These are phyloP conservation scores for Coemansia interrupta DNA, from an alignment of 192 early-diverging fungal genomes.

Conservation along the genomic window DNA sequence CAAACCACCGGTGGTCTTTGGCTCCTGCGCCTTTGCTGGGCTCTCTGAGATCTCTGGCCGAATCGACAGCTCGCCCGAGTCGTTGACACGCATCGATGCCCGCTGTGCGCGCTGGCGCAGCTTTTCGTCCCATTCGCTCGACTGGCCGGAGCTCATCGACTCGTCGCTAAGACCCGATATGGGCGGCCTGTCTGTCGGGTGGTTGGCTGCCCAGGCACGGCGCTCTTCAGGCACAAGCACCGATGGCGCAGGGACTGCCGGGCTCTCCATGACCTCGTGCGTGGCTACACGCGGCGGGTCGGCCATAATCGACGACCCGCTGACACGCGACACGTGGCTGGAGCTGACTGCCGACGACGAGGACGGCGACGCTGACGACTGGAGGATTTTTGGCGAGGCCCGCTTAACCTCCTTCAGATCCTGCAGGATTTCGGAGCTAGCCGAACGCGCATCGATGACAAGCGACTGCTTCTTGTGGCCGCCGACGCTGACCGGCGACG, in stretches of 20 bases:
- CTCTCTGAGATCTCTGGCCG: constrained; percentile 21
- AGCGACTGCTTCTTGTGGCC: constrained; percentile 49
- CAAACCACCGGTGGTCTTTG: constrained; percentile 42
- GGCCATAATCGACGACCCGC: not conserved
- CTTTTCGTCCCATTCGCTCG: constrained; percentile 26
- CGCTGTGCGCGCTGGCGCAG: constrained; percentile 27
- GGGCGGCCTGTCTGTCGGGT: constrained; percentile 33
- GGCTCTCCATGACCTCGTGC: constrained; percentile 32
- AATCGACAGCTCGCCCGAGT: not conserved
- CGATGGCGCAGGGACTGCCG: constrained; percentile 5
- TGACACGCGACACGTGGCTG: not conserved
- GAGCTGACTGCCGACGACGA: constrained; percentile 1
- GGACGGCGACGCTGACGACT: not conserved
- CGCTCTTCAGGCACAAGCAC: constrained; percentile 16
- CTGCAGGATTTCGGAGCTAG: constrained; percentile 35
- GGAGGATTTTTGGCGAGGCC: constrained; percentile 21
- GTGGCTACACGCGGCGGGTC: constrained; percentile 7
- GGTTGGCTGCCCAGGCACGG: constrained; percentile 29
- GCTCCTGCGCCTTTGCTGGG: constrained; percentile 25
- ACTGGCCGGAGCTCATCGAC: constrained; percentile 15
- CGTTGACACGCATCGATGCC: not conserved
- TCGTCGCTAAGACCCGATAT: constrained; percentile 14
- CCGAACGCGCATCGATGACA: constrained; percentile 35
- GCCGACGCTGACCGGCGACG: constrained; percentile 49
- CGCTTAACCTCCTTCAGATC: constrained; percentile 26